Percentiles rank a stretch among this genome's conserved stretches.
Evolutionary conservation across 2,329 filamentous ascomycete species (phyloP).

Genomic region (Xylariaceae sp.): DNA sequence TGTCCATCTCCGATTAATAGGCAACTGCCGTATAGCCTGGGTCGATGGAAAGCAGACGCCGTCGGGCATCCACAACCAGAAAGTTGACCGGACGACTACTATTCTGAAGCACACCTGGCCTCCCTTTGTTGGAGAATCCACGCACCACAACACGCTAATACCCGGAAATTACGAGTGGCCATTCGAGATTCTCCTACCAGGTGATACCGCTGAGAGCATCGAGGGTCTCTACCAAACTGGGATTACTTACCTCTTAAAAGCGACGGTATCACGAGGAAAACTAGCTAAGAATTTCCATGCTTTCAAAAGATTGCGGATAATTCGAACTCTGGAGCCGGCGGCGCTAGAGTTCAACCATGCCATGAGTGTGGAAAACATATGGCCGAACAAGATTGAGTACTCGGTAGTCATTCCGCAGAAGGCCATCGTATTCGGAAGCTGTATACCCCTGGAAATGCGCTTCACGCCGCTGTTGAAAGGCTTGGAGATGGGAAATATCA

Average conservation of each 20-base stretch:
- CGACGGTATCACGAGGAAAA: conserved; percentile 83
- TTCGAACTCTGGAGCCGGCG: conserved; percentile 75
- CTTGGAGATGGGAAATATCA: conserved; percentile 80
- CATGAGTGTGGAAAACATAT: conserved; percentile 96
- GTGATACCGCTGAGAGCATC: conserved; percentile 79
- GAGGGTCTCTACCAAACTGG: conserved; percentile 86
- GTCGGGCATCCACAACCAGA: conserved; percentile 61
- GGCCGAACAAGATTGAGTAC: conserved; percentile 97
- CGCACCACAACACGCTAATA: conserved; percentile 61
- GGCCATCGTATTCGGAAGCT: conserved; percentile 91
- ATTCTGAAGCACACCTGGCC: conserved; percentile 73
- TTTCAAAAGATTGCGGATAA: conserved; percentile 76
- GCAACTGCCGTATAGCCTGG: conserved; percentile 70
- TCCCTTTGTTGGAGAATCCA: conserved; percentile 62
- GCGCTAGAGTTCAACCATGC: conserved; percentile 80
- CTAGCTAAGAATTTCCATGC: conserved; percentile 84
- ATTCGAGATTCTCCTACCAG: conserved; percentile 74
- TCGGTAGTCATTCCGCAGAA: conserved; percentile 92
- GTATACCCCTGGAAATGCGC: conserved; percentile 80
- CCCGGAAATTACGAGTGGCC: conserved; percentile 84
- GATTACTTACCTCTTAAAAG: conserved; percentile 89
- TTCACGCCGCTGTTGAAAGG: conserved; percentile 89
- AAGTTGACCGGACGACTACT: conserved; percentile 58
- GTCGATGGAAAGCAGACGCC: conserved; percentile 50
- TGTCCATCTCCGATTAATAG: conserved; percentile 71